Evolutionary conservation across 352 stramenopile species (phyloP).

Genomic region (Globisporangium paddicum): DNA sequence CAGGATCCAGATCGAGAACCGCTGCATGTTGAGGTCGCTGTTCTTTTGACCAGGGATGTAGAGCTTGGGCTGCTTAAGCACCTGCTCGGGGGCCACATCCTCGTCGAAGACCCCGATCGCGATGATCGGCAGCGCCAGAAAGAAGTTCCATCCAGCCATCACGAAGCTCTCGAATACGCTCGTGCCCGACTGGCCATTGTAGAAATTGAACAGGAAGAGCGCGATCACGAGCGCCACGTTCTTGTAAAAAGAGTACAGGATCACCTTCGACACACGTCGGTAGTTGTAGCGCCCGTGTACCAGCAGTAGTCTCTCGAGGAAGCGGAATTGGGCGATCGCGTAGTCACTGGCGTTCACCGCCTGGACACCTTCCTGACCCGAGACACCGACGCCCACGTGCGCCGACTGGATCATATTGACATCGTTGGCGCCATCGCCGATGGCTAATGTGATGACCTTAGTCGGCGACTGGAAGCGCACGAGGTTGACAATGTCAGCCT

Average conservation of each 20-base stretch:
- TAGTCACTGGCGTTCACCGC: conserved; percentile 92
- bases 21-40: conserved; percentile 57
- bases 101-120: conserved; percentile 80
- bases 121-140: conserved; percentile 87
- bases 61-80: conserved; percentile 50
- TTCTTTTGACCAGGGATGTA: conserved; percentile 61
- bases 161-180: conserved; percentile 85
- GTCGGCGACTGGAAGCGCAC: conserved; percentile 46
- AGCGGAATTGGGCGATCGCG: conserved; percentile 92
- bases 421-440: conserved; percentile 94
- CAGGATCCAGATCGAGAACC: conserved; percentile 55
- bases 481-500: conserved; percentile 75
- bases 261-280: conserved; percentile 91
- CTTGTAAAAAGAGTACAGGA: conserved; percentile 89
- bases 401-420: conserved; percentile 95
- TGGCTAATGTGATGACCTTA: conserved; percentile 84
- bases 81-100: conserved; percentile 60
- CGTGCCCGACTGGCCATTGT: conserved; percentile 76
- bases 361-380: conserved; percentile 87
- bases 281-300: conserved; percentile 98
- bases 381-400: conserved; percentile 93
- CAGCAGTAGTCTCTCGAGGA: conserved; percentile 92
- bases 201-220: conserved; percentile 79
- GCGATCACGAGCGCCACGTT: conserved; percentile 67
- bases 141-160: conserved; percentile 79